Evolutionary conservation across 164 flowering plant species (phyloP).

Genomic region (grape (Vitis vinifera)): DNA sequence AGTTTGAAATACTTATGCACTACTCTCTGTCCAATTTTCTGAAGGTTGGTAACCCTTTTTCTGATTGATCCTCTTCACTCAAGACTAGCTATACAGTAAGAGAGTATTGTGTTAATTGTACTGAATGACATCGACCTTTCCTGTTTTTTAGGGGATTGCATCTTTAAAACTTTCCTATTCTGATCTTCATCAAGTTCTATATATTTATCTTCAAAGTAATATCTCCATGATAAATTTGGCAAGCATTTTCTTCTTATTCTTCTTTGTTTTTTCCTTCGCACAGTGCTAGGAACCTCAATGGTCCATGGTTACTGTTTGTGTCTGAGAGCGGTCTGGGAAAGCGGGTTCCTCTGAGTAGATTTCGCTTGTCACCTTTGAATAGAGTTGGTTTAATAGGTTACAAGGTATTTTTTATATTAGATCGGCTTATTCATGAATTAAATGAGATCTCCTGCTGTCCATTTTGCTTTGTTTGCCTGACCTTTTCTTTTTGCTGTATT

Average conservation of each 20-base stretch:
- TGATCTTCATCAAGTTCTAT: no score
- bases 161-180: no score
- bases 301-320: conserved; percentile 90
- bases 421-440: background rate
- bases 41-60: no score
- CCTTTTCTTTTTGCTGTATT: background rate
- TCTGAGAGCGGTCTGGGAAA: conserved; percentile 89
- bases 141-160: no score
- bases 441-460: background rate
- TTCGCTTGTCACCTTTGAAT: conserved; percentile 60
- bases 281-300: conserved; percentile 41
- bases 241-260: background rate
- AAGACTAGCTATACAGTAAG: no score
- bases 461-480: background rate
- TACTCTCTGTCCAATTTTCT: no score
- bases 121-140: no score
- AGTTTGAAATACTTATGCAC: no score
- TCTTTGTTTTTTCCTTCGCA: background rate
- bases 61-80: no score
- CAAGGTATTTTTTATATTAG: conserved; percentile 51
- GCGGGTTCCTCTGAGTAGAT: conserved; percentile 87
- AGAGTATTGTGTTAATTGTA: no score
- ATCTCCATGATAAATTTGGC: no score
- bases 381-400: conserved; percentile 85
- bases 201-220: no score